A percentile compares a stretch with the other conserved stretches of the same genome.
Evolutionary conservation across 441 rosid species (phyloP).

Genomic region (Arabidopsis hybrid): DNA sequence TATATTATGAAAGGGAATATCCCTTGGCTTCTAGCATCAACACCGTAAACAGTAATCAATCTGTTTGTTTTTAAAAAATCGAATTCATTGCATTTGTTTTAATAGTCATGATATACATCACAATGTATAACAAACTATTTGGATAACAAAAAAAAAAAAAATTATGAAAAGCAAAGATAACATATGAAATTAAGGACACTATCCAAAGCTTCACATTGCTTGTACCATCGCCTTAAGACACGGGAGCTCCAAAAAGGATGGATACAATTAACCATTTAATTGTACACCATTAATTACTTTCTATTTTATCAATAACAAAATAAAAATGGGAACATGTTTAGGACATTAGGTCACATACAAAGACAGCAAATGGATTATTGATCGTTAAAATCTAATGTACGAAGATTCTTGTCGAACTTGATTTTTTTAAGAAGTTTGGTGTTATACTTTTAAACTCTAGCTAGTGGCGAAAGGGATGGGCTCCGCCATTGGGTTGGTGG

Average conservation of each 20-base stretch:
- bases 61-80: not conserved
- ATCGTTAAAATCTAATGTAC: slow-evolving; percentile 4
- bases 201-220: slow-evolving; percentile 16
- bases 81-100: slow-evolving; percentile 1
- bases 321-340: slow-evolving; percentile 17
- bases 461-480: slow-evolving; percentile 8
- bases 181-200: not conserved
- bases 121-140: slow-evolving; percentile 1
- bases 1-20: slow-evolving; percentile 6
- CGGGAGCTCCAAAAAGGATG: slow-evolving; percentile 26
- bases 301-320: not conserved
- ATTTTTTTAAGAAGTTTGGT: slow-evolving; percentile 3
- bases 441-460: not conserved
- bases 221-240: slow-evolving; percentile 23
- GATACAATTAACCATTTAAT: slow-evolving; percentile 31
- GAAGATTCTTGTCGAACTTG: slow-evolving; percentile 22
- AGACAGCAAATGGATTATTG: not conserved
- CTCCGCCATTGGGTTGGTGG: not conserved
- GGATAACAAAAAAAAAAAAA: slow-evolving; percentile 18
- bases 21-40: slow-evolving; percentile 9
- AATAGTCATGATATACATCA: not conserved
- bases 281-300: slow-evolving; percentile 4
- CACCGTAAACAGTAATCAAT: slow-evolving; percentile 7
- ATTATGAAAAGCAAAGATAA: slow-evolving; percentile 24
- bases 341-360: slow-evolving; percentile 19